Evolutionary conservation across 192 early-diverging fungal genomes (phyloP), one percentile per base, ranked within the genome.

Genomic region (Radiomyces spectabilis): DNA sequence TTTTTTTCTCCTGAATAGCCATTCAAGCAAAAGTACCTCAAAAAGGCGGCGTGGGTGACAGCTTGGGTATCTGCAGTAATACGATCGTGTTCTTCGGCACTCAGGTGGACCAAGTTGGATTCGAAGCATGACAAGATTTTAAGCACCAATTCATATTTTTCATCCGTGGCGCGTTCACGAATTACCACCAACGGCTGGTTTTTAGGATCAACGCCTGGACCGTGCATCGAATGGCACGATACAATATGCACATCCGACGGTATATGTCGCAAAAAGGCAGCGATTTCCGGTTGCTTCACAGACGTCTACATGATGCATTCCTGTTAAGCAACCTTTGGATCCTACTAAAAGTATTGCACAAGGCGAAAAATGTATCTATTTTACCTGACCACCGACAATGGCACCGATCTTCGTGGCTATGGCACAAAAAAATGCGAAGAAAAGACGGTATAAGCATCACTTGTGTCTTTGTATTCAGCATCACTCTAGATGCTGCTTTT

Each of bases 51-150:
- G 62, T 98, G 95, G 7, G 95, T 98, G 25, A 90, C 91, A 4
- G 94, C 95, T 65, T 98, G 95, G 7, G 95, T 98, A 59, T 98
- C 94, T 0, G 95, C 95, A 6, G 94, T 98, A 37, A 97, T 95
- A 5, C 85, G 74, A 59, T 98, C 95, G 53, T 98, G 95, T 37
- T 96, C 92, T 58, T 86, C 63, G 50, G 80, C 87, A 32, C 72
- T 79, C 59, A 97, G 56, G 57, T 84, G 74, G 0, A 95, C 92
- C 32, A 94, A 75, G 31, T 90, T 71, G 5, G 88, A 89, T 63
- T 91, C 76, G n/a, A 97, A 78, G 29, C 85, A 83, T 3, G 71
- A 69, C 22, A 95, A 57, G 1, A 93, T 78, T 10, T 75, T 59
- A 10, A 85, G 66, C 1, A 80, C 85, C 40, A 77, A 57, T 6